Evolutionary conservation across 306 rosid species (phyloP).

Genomic region (Rosa lucieae): DNA sequence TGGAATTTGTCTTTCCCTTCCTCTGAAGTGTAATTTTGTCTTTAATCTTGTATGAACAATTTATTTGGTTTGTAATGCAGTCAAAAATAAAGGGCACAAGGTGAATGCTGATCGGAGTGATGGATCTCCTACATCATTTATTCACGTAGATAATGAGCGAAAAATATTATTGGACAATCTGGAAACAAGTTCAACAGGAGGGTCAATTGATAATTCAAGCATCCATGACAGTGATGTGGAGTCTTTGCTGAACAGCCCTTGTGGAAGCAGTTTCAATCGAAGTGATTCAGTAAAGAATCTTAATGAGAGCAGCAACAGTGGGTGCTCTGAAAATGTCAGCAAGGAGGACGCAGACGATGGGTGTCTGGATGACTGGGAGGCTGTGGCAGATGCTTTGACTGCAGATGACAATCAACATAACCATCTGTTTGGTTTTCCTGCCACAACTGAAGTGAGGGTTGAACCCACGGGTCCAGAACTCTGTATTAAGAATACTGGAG

Average conservation of each 20-base stretch:
- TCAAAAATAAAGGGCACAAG: constrained; percentile 41
- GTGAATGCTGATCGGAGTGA: constrained; percentile 33
- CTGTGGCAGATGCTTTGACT: constrained; percentile 55
- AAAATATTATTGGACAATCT: constrained; percentile 33
- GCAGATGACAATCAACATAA: constrained; percentile 27
- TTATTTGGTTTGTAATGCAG: constrained; percentile 30
- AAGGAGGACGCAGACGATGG: constrained; percentile 49
- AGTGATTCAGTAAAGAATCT: constrained; percentile 36
- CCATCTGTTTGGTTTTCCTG: constrained; percentile 22
- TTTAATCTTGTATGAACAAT: not conserved
- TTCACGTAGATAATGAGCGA: constrained; percentile 26
- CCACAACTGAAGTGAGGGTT: constrained; percentile 17
- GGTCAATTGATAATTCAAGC: constrained; percentile 29
- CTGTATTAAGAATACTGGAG: constrained; percentile 13
- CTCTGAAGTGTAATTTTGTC: not conserved
- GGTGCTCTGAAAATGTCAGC: constrained; percentile 33
- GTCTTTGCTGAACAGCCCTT: constrained; percentile 29
- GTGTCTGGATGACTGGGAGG: constrained; percentile 68
- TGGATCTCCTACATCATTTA: constrained; percentile 32
- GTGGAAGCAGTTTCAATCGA: constrained; percentile 28
- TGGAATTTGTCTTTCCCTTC: not conserved
- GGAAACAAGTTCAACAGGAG: constrained; percentile 34
- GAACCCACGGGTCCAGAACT: not conserved
- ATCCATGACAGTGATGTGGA: constrained; percentile 27
- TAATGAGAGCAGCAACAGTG: constrained; percentile 16